Conservation (phyloP, 495 filamentous ascomycete genomes). For the Daldinia concentrica region DNA sequence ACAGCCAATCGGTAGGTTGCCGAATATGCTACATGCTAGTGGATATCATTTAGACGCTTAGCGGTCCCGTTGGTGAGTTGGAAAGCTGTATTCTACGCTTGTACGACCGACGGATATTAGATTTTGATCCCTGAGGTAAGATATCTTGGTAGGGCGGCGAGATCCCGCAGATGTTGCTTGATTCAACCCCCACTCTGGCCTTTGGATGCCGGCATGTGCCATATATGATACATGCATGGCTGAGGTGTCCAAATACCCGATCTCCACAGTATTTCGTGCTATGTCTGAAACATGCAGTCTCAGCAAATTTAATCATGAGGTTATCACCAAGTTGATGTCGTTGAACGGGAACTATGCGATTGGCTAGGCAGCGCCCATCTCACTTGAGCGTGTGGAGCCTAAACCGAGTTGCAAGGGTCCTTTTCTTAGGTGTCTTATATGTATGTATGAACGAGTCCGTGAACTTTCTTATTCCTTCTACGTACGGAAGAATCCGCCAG, state of each 20-base stretch:
- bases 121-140: neutral
- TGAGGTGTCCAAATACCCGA: neutral
- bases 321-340: neutral
- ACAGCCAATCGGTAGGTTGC: neutral
- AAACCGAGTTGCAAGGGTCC: neutral
- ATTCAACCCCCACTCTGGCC: neutral
- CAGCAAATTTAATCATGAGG: neutral
- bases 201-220: neutral
- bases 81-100: neutral
- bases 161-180: neutral
- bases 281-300: conserved; percentile 2
- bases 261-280: neutral
- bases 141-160: too few relatives aligned
- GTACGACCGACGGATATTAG: neutral
- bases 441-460: neutral
- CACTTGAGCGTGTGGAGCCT: neutral
- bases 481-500: neutral
- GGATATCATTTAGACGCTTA: neutral
- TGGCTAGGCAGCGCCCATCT: neutral
- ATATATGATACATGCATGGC: neutral
- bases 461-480: neutral
- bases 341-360: neutral
- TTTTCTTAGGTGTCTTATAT: neutral
- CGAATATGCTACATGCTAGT: neutral
- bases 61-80: neutral